Percentiles rank a stretch among this genome's conserved stretches.
Evolutionary conservation across 1,284 basidiomycete species (phyloP).

Genomic region (Gymnopus androsaceus): DNA sequence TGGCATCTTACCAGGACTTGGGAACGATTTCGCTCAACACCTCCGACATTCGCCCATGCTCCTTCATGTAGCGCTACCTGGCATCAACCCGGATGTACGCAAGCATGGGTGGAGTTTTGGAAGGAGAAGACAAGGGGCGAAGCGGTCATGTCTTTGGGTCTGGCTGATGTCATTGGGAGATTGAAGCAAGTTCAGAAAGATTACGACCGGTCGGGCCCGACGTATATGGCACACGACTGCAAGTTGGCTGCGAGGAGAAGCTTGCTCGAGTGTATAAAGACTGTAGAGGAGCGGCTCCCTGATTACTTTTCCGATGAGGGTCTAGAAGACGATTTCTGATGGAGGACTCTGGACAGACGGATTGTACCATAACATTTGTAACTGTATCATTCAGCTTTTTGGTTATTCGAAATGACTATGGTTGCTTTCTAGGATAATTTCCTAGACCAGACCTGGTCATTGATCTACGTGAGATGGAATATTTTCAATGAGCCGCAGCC

Average conservation of each 20-base stretch:
- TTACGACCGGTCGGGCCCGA: conserved; percentile 67
- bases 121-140: conserved; percentile 67
- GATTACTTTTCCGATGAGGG: conserved; percentile 54
- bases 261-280: conserved; percentile 54
- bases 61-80: conserved; percentile 62
- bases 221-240: conserved; percentile 76
- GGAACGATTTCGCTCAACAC: conserved; percentile 57
- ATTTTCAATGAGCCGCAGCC: no score
- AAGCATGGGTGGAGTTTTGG: conserved; percentile 70
- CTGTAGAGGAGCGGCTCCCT: conserved; percentile 55
- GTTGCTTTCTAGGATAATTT: no score
- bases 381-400: not conserved
- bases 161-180: conserved; percentile 65
- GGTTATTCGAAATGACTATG: no score
- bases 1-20: conserved; percentile 62
- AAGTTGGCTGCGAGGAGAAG: conserved; percentile 53
- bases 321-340: conserved; percentile 7
- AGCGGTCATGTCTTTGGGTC: conserved; percentile 51
- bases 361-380: no score
- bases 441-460: no score
- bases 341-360: no score
- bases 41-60: conserved; percentile 61
- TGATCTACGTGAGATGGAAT: no score
- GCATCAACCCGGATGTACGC: conserved; percentile 67
- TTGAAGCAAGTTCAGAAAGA: conserved; percentile 60